Evolutionary conservation across 208 protist species (phyloP).

Genomic region (Acanthamoeba lenticulata): DNA sequence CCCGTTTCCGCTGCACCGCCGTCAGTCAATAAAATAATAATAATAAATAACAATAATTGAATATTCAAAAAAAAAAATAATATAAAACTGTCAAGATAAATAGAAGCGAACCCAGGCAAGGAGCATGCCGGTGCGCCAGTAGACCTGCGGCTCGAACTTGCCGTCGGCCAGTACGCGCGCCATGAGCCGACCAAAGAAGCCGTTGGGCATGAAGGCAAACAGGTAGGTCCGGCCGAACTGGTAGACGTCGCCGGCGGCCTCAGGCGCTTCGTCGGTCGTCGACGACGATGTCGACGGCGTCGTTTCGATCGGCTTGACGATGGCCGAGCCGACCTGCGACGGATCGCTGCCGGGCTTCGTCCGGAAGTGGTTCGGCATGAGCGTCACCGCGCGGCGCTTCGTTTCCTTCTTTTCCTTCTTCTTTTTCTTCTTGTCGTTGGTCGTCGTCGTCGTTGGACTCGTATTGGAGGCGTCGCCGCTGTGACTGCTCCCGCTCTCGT

Average conservation of each 20-base stretch:
- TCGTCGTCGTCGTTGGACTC: background rate
- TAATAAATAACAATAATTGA: background rate
- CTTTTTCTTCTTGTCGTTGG: background rate
- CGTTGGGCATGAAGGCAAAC: slow-evolving; percentile 49
- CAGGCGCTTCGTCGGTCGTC: no score
- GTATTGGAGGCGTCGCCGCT: background rate
- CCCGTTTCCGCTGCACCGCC: background rate
- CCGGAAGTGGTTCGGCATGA: background rate
- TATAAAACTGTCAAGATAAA: background rate
- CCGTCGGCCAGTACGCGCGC: slow-evolving; percentile 27
- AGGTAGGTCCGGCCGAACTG: slow-evolving; percentile 26
- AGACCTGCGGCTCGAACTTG: slow-evolving; percentile 52
- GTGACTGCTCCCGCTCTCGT: background rate
- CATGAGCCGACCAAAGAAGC: slow-evolving; percentile 27
- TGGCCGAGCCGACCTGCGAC: no score
- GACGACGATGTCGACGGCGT: no score
- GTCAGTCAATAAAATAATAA: background rate
- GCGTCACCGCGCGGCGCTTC: background rate
- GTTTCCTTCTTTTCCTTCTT: background rate
- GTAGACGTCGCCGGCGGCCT: slow-evolving; percentile 53
- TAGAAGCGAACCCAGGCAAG: background rate
- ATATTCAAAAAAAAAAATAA: background rate
- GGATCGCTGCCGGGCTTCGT: no score
- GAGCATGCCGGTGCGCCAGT: slow-evolving; percentile 45
- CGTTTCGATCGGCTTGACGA: no score